Evolutionary conservation across 2,329 filamentous ascomycete genomes (phyloP).

Genomic region (Colletotrichum plurivorum): DNA sequence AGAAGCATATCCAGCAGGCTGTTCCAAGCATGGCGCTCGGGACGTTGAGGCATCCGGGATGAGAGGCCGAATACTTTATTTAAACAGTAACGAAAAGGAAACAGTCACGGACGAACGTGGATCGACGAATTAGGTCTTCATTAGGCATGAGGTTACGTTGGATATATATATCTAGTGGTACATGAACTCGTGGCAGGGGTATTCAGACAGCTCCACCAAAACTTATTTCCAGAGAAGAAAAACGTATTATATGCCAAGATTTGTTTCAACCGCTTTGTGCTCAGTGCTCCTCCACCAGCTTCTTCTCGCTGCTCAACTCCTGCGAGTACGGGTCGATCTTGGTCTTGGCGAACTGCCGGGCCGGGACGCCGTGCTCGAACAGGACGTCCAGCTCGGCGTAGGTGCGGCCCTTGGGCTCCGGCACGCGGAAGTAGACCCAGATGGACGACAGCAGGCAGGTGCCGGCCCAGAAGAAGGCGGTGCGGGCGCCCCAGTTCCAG

Average conservation of each 20-base stretch:
- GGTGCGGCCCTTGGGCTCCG: slow-evolving; percentile 66
- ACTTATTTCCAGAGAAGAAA: not conserved
- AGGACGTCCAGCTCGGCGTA: slow-evolving; percentile 61
- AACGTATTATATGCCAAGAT: not conserved
- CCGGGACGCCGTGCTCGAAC: slow-evolving; percentile 55
- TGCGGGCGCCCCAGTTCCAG: slow-evolving; percentile 64
- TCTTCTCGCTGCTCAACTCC: slow-evolving; percentile 34
- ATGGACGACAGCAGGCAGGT: slow-evolving; percentile 62
- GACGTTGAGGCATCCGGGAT: slow-evolving; percentile 7
- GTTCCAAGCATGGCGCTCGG: slow-evolving; percentile 45
- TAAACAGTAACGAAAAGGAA: not conserved
- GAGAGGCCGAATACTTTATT: not conserved
- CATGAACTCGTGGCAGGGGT: slow-evolving; percentile 7
- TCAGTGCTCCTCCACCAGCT: slow-evolving; percentile 29
- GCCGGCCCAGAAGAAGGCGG: slow-evolving; percentile 62
- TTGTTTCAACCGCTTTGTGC: not conserved
- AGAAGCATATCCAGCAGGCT: slow-evolving; percentile 56
- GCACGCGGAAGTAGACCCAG: slow-evolving; percentile 67
- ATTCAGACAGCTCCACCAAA: not conserved
- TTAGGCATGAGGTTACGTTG: slow-evolving; percentile 30
- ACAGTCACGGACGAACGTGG: not conserved
- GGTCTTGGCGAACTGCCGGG: slow-evolving; percentile 57
- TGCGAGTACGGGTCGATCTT: slow-evolving; percentile 54
- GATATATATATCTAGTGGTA: slow-evolving; percentile 22
- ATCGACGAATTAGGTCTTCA: not conserved